Conservation (phyloP, 2,329 filamentous ascomycete genomes). For the Fusarium sp. region DNA sequence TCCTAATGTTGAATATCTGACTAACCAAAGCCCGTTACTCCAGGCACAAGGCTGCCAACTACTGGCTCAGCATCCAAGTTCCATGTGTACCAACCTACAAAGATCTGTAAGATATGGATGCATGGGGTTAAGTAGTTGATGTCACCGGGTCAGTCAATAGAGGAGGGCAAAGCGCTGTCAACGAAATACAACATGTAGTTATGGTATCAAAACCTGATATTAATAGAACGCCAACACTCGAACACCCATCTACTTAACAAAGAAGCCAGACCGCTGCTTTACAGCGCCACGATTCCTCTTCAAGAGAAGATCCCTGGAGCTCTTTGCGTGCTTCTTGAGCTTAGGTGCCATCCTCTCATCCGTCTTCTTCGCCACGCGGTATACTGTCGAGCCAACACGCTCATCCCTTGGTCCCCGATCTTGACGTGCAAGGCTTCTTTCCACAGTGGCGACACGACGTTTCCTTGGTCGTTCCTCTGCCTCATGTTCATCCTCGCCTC, state of each 20-base stretch:
- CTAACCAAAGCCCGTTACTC: not conserved
- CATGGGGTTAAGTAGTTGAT: not conserved
- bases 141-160: not conserved
- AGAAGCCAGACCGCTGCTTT: constrained; percentile 60
- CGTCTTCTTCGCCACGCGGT: constrained; percentile 63
- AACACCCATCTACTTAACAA: constrained; percentile 48
- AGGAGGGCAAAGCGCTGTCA: not conserved
- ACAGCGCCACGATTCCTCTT: constrained; percentile 60
- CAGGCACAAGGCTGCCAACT: not conserved
- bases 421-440: constrained; percentile 56
- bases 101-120: too few relatives aligned
- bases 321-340: constrained; percentile 59
- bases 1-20: not conserved
- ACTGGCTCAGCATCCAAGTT: not conserved
- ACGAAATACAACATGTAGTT: constrained; percentile 7
- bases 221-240: constrained; percentile 11
- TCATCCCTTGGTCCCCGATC: constrained; percentile 62
- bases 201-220: constrained; percentile 26
- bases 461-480: constrained; percentile 55
- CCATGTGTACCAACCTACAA: not conserved
- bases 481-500: constrained; percentile 49
- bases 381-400: constrained; percentile 68
- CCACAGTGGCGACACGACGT: constrained; percentile 61
- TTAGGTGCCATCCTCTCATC: constrained; percentile 66
- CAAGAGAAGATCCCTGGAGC: constrained; percentile 62